Percentiles rank a stretch among this genome's conserved stretches.
Evolutionary conservation across 2,329 filamentous ascomycete species (phyloP).

Genomic region (Leptographium procerum): DNA sequence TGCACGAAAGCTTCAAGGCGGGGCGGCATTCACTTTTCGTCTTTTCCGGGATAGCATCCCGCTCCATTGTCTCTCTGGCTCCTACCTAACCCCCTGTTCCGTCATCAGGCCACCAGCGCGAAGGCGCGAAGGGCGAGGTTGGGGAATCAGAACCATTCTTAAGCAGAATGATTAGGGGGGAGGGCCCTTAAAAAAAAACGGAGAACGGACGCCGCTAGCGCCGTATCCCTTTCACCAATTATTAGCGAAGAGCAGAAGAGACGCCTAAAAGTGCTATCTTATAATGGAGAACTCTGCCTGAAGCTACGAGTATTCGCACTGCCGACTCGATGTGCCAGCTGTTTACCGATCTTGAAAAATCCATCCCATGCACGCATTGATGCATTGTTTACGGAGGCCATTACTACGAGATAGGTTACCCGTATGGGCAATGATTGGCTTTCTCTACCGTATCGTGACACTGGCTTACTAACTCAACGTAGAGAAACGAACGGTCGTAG

Average conservation of each 20-base stretch:
- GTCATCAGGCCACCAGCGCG: slow-evolving; percentile 1
- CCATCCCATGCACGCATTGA: neutral
- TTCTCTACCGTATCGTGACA: too few species aligned
- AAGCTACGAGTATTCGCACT: too few species aligned
- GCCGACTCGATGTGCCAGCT: neutral
- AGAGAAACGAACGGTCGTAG: neutral
- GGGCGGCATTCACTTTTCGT: neutral
- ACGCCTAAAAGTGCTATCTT: too few species aligned
- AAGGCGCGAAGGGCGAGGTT: slow-evolving; percentile 1
- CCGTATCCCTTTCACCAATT: neutral
- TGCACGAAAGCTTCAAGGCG: neutral
- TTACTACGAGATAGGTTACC: too few species aligned
- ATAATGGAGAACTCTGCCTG: too few species aligned
- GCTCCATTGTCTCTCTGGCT: neutral
- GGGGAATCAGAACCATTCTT: neutral
- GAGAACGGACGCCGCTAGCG: neutral
- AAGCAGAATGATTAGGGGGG: neutral
- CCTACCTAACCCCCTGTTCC: too few species aligned
- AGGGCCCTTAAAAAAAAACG: too few species aligned
- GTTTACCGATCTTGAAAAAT: neutral
- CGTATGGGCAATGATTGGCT: too few species aligned
- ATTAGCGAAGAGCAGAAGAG: neutral
- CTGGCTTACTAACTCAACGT: neutral
- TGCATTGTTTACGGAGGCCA: neutral
- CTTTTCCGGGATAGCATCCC: neutral